Evolutionary conservation across 2,329 filamentous ascomycete genomes (phyloP).

Genomic region (Penicillium polonicum): DNA sequence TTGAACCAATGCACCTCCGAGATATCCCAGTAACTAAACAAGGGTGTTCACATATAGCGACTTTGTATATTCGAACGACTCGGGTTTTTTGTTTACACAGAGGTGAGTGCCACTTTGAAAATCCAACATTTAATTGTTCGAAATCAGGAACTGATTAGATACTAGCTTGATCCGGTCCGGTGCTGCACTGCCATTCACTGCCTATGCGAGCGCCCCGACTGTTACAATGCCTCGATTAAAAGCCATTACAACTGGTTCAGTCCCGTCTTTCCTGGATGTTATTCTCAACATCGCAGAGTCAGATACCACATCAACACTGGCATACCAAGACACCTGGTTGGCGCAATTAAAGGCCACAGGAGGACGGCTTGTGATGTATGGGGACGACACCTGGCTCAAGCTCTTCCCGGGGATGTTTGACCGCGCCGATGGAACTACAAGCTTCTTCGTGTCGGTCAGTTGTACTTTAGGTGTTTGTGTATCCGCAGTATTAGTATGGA

Average conservation of each 20-base stretch:
- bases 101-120: constrained; percentile 53
- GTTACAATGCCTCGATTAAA: constrained; percentile 98
- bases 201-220: constrained; percentile 92
- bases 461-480: constrained; percentile 1
- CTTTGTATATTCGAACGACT: constrained; percentile 80
- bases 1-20: not conserved
- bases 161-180: constrained; percentile 77
- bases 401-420: constrained; percentile 88
- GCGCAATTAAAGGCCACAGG: constrained; percentile 79
- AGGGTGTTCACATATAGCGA: constrained; percentile 58
- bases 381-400: constrained; percentile 98
- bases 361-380: constrained; percentile 88
- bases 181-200: constrained; percentile 86
- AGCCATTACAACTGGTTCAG: constrained; percentile 93
- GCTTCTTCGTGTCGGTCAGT: constrained; percentile 94
- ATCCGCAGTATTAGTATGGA: not conserved
- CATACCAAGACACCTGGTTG: constrained; percentile 91
- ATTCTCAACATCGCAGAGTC: constrained; percentile 95
- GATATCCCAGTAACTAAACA: not conserved
- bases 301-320: constrained; percentile 83
- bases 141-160: constrained; percentile 8
- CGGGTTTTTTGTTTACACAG: constrained; percentile 85
- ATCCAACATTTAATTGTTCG: not conserved
- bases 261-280: constrained; percentile 96
- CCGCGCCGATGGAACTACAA: constrained; percentile 86